Evolutionary conservation across 441 rosid species (phyloP).

Genomic region (Metrosideros polymorpha): DNA sequence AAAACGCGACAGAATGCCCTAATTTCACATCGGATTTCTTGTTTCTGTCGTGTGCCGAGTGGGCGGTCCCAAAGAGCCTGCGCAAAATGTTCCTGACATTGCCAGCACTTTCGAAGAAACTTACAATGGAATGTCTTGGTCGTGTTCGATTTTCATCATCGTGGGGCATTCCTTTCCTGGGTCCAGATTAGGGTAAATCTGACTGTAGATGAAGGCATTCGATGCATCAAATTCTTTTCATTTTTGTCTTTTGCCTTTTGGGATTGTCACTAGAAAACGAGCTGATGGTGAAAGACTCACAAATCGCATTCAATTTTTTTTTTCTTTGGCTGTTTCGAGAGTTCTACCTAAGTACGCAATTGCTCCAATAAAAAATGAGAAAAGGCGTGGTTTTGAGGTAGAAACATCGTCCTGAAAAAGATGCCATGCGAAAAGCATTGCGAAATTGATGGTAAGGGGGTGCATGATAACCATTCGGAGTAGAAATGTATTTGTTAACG

Average conservation of each 20-base stretch:
- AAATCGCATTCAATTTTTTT: too few relatives aligned
- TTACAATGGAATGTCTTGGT: too few relatives aligned
- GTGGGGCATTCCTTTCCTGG: not conserved
- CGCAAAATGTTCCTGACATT: not conserved
- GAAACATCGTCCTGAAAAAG: not conserved
- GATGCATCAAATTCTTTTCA: not conserved
- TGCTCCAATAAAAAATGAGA: not conserved
- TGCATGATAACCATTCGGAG: too few relatives aligned
- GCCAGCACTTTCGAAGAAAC: not conserved
- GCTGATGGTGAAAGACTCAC: too few relatives aligned
- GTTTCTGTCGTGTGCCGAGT: not conserved
- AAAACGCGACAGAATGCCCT: too few relatives aligned
- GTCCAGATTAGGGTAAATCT: not conserved
- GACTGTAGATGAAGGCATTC: not conserved
- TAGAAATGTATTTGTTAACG: too few relatives aligned
- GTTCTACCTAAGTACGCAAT: not conserved
- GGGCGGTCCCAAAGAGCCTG: not conserved
- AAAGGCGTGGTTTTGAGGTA: not conserved
- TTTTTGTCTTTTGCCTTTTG: not conserved
- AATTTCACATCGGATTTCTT: not conserved
- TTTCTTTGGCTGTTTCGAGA: not conserved
- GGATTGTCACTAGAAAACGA: too few relatives aligned
- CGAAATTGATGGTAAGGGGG: not conserved
- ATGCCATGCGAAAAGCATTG: not conserved
- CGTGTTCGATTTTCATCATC: not conserved